Evolutionary conservation across 345 rosid genomes (phyloP), one percentile per base, ranked within the genome.

Genomic region (Excoecaria cochinchinensis): DNA sequence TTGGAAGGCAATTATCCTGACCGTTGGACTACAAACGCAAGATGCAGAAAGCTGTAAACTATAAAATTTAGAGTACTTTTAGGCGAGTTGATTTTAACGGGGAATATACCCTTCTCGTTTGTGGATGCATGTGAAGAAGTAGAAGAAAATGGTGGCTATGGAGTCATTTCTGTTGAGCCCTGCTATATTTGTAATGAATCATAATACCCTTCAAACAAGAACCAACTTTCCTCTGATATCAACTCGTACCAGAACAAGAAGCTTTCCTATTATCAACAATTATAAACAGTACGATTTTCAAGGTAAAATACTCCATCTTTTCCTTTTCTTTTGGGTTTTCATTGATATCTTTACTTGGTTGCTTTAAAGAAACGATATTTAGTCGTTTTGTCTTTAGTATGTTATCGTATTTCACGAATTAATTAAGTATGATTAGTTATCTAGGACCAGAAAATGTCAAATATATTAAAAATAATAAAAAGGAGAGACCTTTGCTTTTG

Each of bases 1-100:
- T 90, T 89, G 90, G 92, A 86, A 90, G 97, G 87, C 90, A 89
- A 90, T 84, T 89, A 90, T 91, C 94, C 91, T 91, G 84, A 88
- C 94, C 92, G 88, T 91, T 87, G 97, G 90, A 91, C 96, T 88
- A 89, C 92, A 90, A 67, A 88, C 92, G 81, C 88, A 3, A 6
- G 31, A 31, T 2, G 31, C 31, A 0, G 2, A 31, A 31, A 1
- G 1, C 31, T 31, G 31, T 2, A 31, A 31, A 31, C 31, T 31
- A 31, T 31, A n/a, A n/a, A n/a, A n/a, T n/a, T n/a, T n/a, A n/a
- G n/a, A n/a, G n/a, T n/a, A n/a, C n/a, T n/a, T n/a, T n/a, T n/a
- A n/a, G n/a, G n/a, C n/a, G n/a, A n/a, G 31, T 31, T 31, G 31
- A 31, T 31, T 31, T 31, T 31, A 31, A 31, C 31, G 31, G 31